These are phyloP conservation scores for Panus rudis DNA, from an alignment of 768 basidiomycete species.

Conservation along the genomic window DNA sequence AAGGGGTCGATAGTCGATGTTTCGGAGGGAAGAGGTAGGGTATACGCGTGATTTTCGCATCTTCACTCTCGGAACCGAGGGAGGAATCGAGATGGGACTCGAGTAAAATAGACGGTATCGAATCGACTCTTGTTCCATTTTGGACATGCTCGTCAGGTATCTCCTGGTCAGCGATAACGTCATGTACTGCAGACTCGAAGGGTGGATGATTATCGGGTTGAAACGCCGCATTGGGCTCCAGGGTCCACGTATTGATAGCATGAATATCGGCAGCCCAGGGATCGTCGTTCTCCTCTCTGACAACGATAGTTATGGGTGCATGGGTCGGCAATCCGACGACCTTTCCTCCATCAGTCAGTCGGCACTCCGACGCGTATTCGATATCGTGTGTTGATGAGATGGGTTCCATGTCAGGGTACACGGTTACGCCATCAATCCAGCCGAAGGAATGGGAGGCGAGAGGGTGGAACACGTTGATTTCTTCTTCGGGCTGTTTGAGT, in stretches of 20 bases:
- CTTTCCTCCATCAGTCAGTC: too few species aligned
- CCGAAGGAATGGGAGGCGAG: conserved; percentile 49
- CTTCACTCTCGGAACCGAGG: too few species aligned
- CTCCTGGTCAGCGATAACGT: not conserved
- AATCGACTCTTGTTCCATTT: not conserved
- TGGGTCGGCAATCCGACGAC: not conserved
- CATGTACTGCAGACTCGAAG: conserved; percentile 11
- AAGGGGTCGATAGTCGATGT: conserved; percentile 28
- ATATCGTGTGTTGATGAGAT: too few species aligned
- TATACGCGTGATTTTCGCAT: too few species aligned
- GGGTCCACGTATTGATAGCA: conserved; percentile 45
- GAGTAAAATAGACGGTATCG: not conserved
- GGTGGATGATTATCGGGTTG: not conserved
- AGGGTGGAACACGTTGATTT: conserved; percentile 25
- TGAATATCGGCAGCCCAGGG: conserved; percentile 48
- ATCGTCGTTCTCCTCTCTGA: conserved; percentile 53
- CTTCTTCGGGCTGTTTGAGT: conserved; percentile 21
- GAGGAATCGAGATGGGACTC: not conserved
- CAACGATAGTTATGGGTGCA: conserved; percentile 39
- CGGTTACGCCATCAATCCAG: conserved; percentile 58
- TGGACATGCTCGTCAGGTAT: not conserved
- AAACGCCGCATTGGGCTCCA: conserved; percentile 35
- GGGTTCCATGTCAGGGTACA: conserved; percentile 18
- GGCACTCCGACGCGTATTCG: too few species aligned
- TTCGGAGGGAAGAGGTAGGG: conserved; percentile 47